Evolutionary conservation across 1,139 yeast genomes (phyloP).

Genomic region (Scheffersomyces stambukii): DNA sequence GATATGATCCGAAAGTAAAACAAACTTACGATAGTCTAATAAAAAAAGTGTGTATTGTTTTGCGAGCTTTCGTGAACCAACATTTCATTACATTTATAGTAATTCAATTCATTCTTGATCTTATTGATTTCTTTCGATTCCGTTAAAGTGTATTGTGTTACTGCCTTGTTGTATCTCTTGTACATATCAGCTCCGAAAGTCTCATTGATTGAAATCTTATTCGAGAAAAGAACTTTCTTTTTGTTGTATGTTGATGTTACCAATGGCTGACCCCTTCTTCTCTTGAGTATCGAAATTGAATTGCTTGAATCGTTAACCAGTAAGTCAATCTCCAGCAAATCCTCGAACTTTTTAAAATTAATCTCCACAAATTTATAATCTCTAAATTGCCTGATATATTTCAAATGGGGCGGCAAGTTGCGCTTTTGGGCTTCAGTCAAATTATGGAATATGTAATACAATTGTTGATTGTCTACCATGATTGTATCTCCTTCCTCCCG

Average conservation of each 20-base stretch:
- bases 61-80: slow-evolving; percentile 50
- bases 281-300: slow-evolving; percentile 5
- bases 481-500: slow-evolving; percentile 11
- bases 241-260: background rate
- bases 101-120: slow-evolving; percentile 49
- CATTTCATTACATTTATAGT: slow-evolving; percentile 52
- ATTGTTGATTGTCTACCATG: slow-evolving; percentile 25
- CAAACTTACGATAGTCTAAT: too few species aligned
- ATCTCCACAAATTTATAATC: slow-evolving; percentile 35
- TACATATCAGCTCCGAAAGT: slow-evolving; percentile 47
- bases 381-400: slow-evolving; percentile 35
- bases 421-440: slow-evolving; percentile 26
- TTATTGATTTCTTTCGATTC: slow-evolving; percentile 42
- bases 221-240: slow-evolving; percentile 39
- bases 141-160: slow-evolving; percentile 46
- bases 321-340: slow-evolving; percentile 8
- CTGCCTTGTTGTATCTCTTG: slow-evolving; percentile 49
- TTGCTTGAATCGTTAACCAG: slow-evolving; percentile 1
- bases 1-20: too few species aligned
- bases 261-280: slow-evolving; percentile 1
- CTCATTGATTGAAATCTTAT: slow-evolving; percentile 40
- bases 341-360: slow-evolving; percentile 29
- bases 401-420: slow-evolving; percentile 34
- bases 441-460: slow-evolving; percentile 24
- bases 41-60: slow-evolving; percentile 50